These are phyloP conservation scores for Daldinia caldariorum DNA, from an alignment of 495 filamentous ascomycete species.

Conservation along the genomic window DNA sequence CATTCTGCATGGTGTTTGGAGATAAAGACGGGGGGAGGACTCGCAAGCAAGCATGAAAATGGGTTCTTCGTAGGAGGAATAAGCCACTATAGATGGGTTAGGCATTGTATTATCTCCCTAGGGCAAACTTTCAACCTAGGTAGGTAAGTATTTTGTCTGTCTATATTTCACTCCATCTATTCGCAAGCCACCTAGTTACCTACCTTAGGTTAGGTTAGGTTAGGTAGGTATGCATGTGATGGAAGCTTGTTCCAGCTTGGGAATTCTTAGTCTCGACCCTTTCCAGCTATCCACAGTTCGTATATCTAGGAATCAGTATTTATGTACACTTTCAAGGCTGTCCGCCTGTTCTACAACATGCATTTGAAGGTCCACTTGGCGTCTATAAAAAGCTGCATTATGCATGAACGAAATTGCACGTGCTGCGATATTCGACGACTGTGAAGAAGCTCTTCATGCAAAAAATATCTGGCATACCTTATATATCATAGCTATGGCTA, in stretches of 20 bases:
- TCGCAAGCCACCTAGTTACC: too few relatives aligned
- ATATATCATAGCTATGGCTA: neutral
- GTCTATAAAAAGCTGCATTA: slow-evolving; percentile 23
- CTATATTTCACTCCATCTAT: neutral
- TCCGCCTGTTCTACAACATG: slow-evolving; percentile 6
- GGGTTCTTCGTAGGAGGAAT: neutral
- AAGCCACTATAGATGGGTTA: neutral
- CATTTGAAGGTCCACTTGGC: slow-evolving; percentile 13
- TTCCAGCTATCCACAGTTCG: neutral
- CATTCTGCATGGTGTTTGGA: neutral
- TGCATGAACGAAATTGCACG: slow-evolving; percentile 14
- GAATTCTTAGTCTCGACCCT: neutral
- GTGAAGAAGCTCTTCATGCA: neutral
- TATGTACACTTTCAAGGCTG: neutral
- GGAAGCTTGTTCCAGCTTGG: neutral
- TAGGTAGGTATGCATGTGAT: neutral
- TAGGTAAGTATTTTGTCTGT: neutral
- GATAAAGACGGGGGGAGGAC: too few relatives aligned
- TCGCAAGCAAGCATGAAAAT: neutral
- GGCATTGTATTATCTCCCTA: neutral
- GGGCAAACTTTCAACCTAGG: neutral
- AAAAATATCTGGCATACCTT: neutral
- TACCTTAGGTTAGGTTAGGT: too few relatives aligned
- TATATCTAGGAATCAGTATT: neutral
- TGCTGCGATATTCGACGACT: slow-evolving; percentile 1